Conservation (phyloP, 2,329 filamentous ascomycete species). For the Thermoascus crustaceus region DNA sequence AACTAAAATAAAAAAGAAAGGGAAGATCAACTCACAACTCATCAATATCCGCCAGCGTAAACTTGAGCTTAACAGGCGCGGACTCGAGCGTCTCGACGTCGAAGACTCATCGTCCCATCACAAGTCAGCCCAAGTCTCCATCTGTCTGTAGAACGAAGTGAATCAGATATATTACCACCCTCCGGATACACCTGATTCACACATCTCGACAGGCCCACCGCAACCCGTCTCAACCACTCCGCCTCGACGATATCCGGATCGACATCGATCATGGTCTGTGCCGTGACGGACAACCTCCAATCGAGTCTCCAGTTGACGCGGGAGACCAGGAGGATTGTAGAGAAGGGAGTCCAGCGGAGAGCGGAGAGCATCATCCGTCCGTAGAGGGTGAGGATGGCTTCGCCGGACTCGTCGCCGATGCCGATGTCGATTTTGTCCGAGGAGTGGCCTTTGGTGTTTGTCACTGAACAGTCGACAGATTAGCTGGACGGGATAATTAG, state of each 20-base stretch:
- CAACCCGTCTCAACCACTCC: slow-evolving; percentile 37
- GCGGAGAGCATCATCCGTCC: slow-evolving; percentile 31
- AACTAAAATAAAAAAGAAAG: background rate
- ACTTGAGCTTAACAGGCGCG: slow-evolving; percentile 5
- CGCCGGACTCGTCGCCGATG: slow-evolving; percentile 43
- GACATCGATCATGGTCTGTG: slow-evolving; percentile 39
- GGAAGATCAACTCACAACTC: slow-evolving; percentile 8
- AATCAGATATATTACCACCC: slow-evolving; percentile 14
- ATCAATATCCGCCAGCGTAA: slow-evolving; percentile 12
- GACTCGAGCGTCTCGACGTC: slow-evolving; percentile 8
- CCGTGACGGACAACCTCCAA: slow-evolving; percentile 28
- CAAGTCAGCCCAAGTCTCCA: background rate
- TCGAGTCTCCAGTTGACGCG: slow-evolving; percentile 31
- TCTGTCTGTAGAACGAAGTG: slow-evolving; percentile 4
- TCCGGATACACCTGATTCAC: slow-evolving; percentile 39
- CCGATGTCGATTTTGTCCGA: slow-evolving; percentile 36
- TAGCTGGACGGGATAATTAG: slow-evolving; percentile 2
- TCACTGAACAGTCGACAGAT: slow-evolving; percentile 25
- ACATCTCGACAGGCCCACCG: slow-evolving; percentile 34
- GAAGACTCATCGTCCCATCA: slow-evolving; percentile 5
- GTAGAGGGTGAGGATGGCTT: slow-evolving; percentile 41
- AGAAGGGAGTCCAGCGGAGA: slow-evolving; percentile 27
- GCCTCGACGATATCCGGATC: slow-evolving; percentile 41
- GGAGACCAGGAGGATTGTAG: slow-evolving; percentile 37
- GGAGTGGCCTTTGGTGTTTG: slow-evolving; percentile 35